Evolutionary conservation across 768 basidiomycete species (phyloP), one percentile per base, ranked within the genome.

Genomic region (Leccinellum rugosiceps): DNA sequence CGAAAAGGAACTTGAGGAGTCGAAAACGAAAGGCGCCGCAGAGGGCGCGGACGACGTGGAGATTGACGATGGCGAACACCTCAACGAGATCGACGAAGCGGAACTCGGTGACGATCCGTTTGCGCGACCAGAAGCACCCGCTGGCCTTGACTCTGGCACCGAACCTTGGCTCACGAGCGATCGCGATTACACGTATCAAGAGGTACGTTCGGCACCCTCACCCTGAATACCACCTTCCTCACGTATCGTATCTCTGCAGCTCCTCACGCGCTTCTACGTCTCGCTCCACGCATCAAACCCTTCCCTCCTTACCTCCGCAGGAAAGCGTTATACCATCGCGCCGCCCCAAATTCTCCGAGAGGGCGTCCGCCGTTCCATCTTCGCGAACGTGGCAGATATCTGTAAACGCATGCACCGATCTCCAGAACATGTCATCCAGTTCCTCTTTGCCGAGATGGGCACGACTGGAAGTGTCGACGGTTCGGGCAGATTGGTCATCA

Each of bases 381-480:
- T 99, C 63, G 91, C 94, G 63, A 99, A 99, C 74, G 83, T 99
- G 56, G 86, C 87, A 59, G 96, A 99, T 70, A 99, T 99, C 62
- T 98, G 96, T 83, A 94, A 89, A 76, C 87, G 92, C 69, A 98
- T 99, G 96, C 96, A 97, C 77, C 83, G 96, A 72, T 80, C 92
- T 78, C 94, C 97, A 19, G 96, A 98, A 74, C 97, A 99, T 66
- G 94, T 98, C 67, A 98, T 98, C 60, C 87, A 91, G 73, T 99
- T 92, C 80, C 78, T 98, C 61, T 98, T 98, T 70, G 86, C 97
- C 54, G 97, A 99, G 78, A 86, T 98, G 87, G 97, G 97, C 77
- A 99, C 97, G 14, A 96, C 89, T 23, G 96, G 96, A 57, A 92
- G 88, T 35, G 92, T 98, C 43, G 97, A 98, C 65, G 97, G 94